These are phyloP conservation scores for Cyberlindnera nakhonratchasimensis DNA, from an alignment of 805 yeast species.

Conservation along the genomic window DNA sequence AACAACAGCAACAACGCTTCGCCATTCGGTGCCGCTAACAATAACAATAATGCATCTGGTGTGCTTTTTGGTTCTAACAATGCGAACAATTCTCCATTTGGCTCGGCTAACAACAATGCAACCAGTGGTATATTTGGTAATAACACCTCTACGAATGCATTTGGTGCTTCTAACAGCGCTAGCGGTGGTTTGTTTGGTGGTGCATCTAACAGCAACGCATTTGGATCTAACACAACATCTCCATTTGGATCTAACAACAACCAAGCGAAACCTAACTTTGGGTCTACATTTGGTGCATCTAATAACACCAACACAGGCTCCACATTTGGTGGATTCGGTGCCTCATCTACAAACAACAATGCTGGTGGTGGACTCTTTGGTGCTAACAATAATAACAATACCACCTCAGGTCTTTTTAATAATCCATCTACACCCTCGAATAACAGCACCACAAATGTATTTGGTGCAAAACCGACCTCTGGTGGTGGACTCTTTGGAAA, in stretches of 20 bases:
- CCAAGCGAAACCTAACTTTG: not conserved
- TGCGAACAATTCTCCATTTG: constrained; percentile 6
- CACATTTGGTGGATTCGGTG: constrained; percentile 26
- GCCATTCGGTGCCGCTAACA: constrained; percentile 4
- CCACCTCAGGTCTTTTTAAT: constrained; percentile 36
- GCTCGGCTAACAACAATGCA: constrained; percentile 15
- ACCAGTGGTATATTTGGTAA: not conserved
- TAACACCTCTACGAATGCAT: not conserved
- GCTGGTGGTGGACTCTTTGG: constrained; percentile 42
- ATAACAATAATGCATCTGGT: constrained; percentile 8
- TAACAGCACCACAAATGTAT: constrained; percentile 29
- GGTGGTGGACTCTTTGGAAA: constrained; percentile 43
- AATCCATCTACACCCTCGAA: constrained; percentile 27
- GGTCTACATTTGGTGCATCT: constrained; percentile 11
- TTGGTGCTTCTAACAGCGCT: constrained; percentile 16
- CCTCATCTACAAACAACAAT: constrained; percentile 19
- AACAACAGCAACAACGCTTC: not conserved
- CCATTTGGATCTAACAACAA: constrained; percentile 12
- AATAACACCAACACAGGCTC: constrained; percentile 13
- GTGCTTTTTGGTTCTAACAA: constrained; percentile 12
- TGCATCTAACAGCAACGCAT: constrained; percentile 18
- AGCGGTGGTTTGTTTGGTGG: constrained; percentile 2
- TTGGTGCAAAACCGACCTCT: constrained; percentile 25
- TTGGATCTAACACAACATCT: constrained; percentile 32
- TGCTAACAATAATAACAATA: constrained; percentile 22